Evolutionary conservation across 441 rosid genomes (phyloP).

Genomic region (Kokia cookei): DNA sequence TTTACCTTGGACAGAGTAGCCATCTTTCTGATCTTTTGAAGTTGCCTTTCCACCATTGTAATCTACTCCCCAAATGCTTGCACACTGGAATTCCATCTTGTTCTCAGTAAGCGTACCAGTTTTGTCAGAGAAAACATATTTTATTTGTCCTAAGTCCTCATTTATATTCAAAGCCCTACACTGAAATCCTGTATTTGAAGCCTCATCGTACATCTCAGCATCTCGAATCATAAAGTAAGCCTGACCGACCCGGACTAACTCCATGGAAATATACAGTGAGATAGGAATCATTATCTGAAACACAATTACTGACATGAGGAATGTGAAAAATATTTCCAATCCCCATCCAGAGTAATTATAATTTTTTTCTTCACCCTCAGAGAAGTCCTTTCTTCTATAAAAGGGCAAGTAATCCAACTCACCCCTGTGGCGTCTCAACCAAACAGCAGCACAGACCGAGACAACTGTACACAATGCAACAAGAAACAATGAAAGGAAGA

Average conservation of each 20-base stretch:
- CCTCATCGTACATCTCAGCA: constrained; percentile 68
- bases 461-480: constrained; percentile 66
- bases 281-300: constrained; percentile 99
- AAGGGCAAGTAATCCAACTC: constrained; percentile 63
- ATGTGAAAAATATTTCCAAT: constrained; percentile 83
- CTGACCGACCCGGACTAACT: constrained; percentile 97
- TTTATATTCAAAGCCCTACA: constrained; percentile 96
- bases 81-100: constrained; percentile 98
- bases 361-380: constrained; percentile 17
- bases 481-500: constrained; percentile 75
- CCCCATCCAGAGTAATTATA: constrained; percentile 93
- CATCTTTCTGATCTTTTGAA: constrained; percentile 32
- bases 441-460: constrained; percentile 69
- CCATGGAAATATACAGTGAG: constrained; percentile 98
- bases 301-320: constrained; percentile 94
- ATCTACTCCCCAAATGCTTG: constrained; percentile 86
- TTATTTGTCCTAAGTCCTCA: constrained; percentile 97
- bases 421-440: constrained; percentile 68
- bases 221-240: constrained; percentile 95
- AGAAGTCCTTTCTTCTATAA: constrained; percentile 61
- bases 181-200: constrained; percentile 75
- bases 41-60: constrained; percentile 48
- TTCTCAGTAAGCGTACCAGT: constrained; percentile 99
- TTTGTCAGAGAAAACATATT: constrained; percentile 96
- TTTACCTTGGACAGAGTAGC: constrained; percentile 60